Evolutionary conservation across 1,284 basidiomycete genomes (phyloP).

Genomic region (Ustilago loliicola): DNA sequence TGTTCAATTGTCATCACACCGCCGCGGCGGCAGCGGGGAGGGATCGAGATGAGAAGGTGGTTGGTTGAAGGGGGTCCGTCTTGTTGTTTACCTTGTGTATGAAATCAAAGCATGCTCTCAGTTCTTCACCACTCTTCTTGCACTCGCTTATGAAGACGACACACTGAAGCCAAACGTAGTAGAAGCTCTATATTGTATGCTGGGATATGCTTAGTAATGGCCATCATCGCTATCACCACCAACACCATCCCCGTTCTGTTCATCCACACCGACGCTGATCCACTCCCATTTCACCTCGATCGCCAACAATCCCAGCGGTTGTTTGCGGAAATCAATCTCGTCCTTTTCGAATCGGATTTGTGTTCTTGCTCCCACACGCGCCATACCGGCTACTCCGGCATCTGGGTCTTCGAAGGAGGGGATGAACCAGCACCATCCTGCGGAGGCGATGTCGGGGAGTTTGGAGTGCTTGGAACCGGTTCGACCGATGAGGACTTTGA

Average conservation of each 20-base stretch:
- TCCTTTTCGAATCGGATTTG: constrained; percentile 49
- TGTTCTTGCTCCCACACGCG: constrained; percentile 21
- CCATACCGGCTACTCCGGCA: constrained; percentile 16
- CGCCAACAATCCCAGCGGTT: constrained; percentile 60
- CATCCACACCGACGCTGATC: constrained; percentile 48
- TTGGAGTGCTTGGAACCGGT: constrained; percentile 66
- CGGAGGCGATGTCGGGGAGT: constrained; percentile 65
- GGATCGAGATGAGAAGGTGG: too few relatives aligned
- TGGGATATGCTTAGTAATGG: not conserved
- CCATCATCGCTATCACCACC: constrained; percentile 1
- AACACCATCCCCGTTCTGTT: constrained; percentile 9
- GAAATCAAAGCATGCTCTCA: too few relatives aligned
- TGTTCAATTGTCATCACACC: constrained; percentile 53
- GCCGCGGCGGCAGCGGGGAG: too few relatives aligned
- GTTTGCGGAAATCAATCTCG: constrained; percentile 70
- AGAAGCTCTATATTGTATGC: too few relatives aligned
- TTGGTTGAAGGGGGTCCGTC: too few relatives aligned
- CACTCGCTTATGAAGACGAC: too few relatives aligned
- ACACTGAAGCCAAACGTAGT: too few relatives aligned
- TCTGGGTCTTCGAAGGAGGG: constrained; percentile 66
- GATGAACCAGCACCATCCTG: constrained; percentile 70
- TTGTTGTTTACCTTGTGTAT: too few relatives aligned
- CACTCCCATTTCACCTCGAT: constrained; percentile 69
- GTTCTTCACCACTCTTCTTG: too few relatives aligned
- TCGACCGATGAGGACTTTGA: constrained; percentile 67